phyloP scores from a whole-genome alignment of 179 eudicot genomes.

The Pouteria campechiana region DNA sequence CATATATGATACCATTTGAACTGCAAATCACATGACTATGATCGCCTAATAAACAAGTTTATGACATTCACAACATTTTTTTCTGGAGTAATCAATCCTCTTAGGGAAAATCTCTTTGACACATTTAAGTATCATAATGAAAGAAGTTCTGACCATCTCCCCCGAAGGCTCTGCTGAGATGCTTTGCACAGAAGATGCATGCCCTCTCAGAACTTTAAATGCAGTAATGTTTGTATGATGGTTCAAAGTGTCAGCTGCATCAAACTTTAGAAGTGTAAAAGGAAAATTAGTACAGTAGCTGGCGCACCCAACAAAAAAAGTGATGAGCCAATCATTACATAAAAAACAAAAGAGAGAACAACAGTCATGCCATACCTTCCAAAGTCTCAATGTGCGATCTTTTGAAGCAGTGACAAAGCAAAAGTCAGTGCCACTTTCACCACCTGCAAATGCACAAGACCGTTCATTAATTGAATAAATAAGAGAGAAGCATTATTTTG shows the following conservation, averaged over 20 bases:
- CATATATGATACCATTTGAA: no score
- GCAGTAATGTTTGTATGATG: constrained; percentile 40
- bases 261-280: constrained; percentile 17
- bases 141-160: constrained; percentile 39
- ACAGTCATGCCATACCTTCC: no score
- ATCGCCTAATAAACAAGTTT: no score
- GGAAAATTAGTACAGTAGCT: constrained; percentile 3
- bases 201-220: constrained; percentile 71
- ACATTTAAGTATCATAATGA: not conserved
- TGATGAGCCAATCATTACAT: no score
- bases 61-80: no score
- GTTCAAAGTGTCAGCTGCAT: constrained; percentile 19
- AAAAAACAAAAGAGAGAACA: no score
- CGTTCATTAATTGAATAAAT: not conserved
- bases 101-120: not conserved
- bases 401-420: constrained; percentile 77
- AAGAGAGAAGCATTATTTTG: not conserved
- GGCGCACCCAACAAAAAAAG: no score
- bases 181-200: constrained; percentile 74
- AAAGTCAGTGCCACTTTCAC: constrained; percentile 16
- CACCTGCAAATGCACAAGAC: constrained; percentile 18
- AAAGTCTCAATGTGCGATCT: constrained; percentile 75
- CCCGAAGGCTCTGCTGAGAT: constrained; percentile 67
- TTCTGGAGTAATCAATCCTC: no score
- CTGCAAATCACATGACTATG: no score